Evolutionary conservation across 2,329 filamentous ascomycete species (phyloP).

Genomic region (Tolypocladium ophioglossoides): DNA sequence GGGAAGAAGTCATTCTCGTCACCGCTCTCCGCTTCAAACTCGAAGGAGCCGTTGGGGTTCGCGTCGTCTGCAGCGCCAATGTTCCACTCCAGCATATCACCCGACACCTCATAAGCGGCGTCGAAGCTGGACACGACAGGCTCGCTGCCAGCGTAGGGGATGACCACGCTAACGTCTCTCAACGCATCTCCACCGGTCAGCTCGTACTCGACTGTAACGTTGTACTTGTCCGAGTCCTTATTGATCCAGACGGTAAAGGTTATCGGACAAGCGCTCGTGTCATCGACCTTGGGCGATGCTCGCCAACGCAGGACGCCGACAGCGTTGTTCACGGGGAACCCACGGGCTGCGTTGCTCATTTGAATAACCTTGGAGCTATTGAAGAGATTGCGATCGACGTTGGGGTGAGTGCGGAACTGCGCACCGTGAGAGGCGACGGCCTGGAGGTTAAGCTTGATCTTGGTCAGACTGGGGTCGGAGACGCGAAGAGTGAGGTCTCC

Average conservation of each 20-base stretch:
- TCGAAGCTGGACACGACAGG: conserved; percentile 89
- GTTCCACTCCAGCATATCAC: conserved; percentile 88
- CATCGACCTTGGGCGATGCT: conserved; percentile 69
- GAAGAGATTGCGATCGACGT: conserved; percentile 86
- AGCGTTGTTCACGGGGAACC: conserved; percentile 89
- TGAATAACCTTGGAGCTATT: conserved; percentile 76
- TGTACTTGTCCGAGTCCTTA: conserved; percentile 73
- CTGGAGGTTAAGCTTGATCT: conserved; percentile 75
- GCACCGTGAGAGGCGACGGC: conserved; percentile 71
- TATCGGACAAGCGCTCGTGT: conserved; percentile 74
- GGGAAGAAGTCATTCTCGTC: conserved; percentile 97
- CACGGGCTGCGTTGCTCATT: conserved; percentile 75
- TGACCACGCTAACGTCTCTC: conserved; percentile 75
- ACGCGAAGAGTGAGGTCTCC: conserved; percentile 90
- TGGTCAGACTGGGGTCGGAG: conserved; percentile 77
- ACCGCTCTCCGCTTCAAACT: conserved; percentile 82
- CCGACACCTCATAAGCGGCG: conserved; percentile 85
- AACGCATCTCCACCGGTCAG: conserved; percentile 70
- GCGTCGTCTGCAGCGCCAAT: conserved; percentile 77
- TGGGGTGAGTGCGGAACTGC: conserved; percentile 91
- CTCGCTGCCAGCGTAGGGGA: conserved; percentile 78
- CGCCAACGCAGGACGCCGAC: conserved; percentile 93
- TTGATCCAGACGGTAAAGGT: conserved; percentile 98
- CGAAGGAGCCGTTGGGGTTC: conserved; percentile 78
- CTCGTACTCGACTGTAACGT: conserved; percentile 92